Evolutionary conservation across 306 rosid genomes (phyloP).

Genomic region (Prunus mongolica): DNA sequence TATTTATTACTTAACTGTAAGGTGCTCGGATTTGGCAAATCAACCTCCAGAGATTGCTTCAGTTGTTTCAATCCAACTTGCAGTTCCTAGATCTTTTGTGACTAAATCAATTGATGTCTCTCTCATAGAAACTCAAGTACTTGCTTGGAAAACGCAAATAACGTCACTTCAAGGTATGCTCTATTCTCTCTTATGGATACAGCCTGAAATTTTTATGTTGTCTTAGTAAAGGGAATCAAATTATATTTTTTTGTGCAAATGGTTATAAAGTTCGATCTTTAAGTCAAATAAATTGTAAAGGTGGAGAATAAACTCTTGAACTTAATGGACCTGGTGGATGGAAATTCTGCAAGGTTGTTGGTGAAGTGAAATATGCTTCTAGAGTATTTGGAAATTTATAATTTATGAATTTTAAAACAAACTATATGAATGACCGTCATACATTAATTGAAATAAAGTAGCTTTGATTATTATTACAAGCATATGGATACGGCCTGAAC

Average conservation of each 20-base stretch:
- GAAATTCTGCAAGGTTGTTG: neutral
- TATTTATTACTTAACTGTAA: slow-evolving; percentile 33
- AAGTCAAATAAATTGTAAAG: neutral
- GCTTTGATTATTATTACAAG: slow-evolving; percentile 2
- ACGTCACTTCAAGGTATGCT: slow-evolving; percentile 58
- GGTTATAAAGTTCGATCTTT: slow-evolving; percentile 3
- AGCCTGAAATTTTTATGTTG: slow-evolving; percentile 3
- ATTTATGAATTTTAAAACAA: neutral
- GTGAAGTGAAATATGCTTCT: neutral
- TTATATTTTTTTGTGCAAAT: slow-evolving; percentile 2
- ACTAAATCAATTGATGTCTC: slow-evolving; percentile 49
- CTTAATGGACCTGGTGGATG: neutral
- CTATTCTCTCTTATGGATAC: slow-evolving; percentile 16
- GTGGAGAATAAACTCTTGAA: neutral
- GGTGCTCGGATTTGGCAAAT: slow-evolving; percentile 49
- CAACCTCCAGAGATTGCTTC: slow-evolving; percentile 42
- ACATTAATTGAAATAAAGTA: neutral
- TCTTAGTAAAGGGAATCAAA: slow-evolving; percentile 15
- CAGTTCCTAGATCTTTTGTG: slow-evolving; percentile 51
- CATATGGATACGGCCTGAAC: slow-evolving; percentile 13
- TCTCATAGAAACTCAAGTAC: slow-evolving; percentile 43
- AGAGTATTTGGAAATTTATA: neutral
- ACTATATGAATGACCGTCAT: too few species aligned
- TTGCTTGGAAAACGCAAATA: slow-evolving; percentile 78
- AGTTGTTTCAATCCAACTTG: slow-evolving; percentile 63